Evolutionary conservation across 1,139 yeast genomes (phyloP).

Genomic region (Protomyces inouyei): DNA sequence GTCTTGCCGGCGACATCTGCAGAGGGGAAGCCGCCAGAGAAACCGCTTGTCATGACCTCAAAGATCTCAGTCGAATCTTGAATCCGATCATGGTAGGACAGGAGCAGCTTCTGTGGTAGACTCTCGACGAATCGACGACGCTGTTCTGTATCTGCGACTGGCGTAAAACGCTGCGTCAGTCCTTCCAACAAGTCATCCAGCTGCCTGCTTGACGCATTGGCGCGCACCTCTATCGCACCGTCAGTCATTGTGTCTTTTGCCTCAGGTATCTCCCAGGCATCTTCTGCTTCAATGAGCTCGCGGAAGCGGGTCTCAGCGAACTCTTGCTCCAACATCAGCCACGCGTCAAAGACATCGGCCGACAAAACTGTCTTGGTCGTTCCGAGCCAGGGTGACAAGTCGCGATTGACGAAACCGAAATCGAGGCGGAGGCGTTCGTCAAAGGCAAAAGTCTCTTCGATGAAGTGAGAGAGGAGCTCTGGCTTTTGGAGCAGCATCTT

Average conservation of each 20-base stretch:
- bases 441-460: conserved; percentile 56
- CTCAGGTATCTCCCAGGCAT: conserved; percentile 56
- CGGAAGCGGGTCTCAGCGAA: conserved; percentile 55
- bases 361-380: conserved; percentile 53
- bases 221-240: conserved; percentile 41
- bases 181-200: conserved; percentile 60
- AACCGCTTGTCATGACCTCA: conserved; percentile 46
- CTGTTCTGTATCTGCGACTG: conserved; percentile 55
- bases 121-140: conserved; percentile 65
- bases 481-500: conserved; percentile 46
- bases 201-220: conserved; percentile 64
- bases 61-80: conserved; percentile 48
- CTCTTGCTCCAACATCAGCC: conserved; percentile 63
- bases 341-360: conserved; percentile 48
- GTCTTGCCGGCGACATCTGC: conserved; percentile 43
- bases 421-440: conserved; percentile 52
- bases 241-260: conserved; percentile 41
- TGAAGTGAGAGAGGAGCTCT: conserved; percentile 54
- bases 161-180: conserved; percentile 58
- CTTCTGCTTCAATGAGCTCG: conserved; percentile 51
- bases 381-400: conserved; percentile 51
- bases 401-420: conserved; percentile 55
- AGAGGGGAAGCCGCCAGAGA: conserved; percentile 42
- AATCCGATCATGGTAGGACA: conserved; percentile 54
- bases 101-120: conserved; percentile 62